Evolutionary conservation across 2,329 filamentous ascomycete genomes (phyloP).

Genomic region (Diaporthe caulivora): DNA sequence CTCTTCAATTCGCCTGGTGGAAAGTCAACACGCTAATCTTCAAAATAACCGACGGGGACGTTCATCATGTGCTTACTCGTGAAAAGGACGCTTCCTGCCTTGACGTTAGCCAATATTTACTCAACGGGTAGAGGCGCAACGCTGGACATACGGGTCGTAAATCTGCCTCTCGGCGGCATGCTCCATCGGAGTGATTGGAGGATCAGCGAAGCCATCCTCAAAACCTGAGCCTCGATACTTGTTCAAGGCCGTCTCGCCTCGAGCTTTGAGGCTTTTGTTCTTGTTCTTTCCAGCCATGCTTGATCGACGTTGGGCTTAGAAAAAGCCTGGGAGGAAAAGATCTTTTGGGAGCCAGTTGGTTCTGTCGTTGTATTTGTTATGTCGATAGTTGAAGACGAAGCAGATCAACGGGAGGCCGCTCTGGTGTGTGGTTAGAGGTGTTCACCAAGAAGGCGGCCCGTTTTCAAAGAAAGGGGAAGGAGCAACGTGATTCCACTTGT

Average conservation of each 20-base stretch:
- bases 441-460: neutral
- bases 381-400: neutral
- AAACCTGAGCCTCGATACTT: constrained; percentile 73
- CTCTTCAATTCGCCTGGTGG: constrained; percentile 79
- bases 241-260: constrained; percentile 56
- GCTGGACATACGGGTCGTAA: constrained; percentile 71
- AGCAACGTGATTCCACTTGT: neutral
- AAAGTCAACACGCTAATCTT: constrained; percentile 20
- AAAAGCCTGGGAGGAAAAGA: neutral
- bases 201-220: constrained; percentile 84
- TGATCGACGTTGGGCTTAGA: neutral
- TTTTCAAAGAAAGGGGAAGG: neutral
- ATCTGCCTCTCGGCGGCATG: constrained; percentile 73
- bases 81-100: constrained; percentile 63
- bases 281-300: constrained; percentile 36
- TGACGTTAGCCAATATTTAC: constrained; percentile 41
- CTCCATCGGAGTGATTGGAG: constrained; percentile 80
- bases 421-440: neutral
- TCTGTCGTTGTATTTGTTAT: neutral
- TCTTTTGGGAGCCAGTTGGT: neutral
- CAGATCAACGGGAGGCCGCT: neutral
- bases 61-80: constrained; percentile 58
- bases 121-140: constrained; percentile 1
- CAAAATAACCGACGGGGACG: too few relatives aligned
- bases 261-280: constrained; percentile 44